Base-by-base conservation (phyloP, 1,284 basidiomycete species). In the Trametes polyzona region DNA sequence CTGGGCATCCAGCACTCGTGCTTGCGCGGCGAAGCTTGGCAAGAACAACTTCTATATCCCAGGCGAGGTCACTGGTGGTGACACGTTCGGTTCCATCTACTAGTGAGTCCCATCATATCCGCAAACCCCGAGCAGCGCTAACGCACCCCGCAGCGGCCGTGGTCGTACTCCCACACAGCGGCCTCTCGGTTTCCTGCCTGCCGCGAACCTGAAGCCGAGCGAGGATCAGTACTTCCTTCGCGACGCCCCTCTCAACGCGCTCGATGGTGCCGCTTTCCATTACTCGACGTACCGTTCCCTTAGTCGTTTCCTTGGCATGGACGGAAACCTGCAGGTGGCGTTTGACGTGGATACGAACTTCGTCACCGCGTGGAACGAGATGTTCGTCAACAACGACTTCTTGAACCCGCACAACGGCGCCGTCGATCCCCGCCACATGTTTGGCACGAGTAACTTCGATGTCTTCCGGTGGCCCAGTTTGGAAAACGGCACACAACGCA, bases 51-150 rank as follows among this genome's bases (percentile, higher is more conserved):
- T 96, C 73, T 89, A 87, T 73, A 93, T 96, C 64, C 79, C 91
- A 0, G 94, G 94, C 42, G 94, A 96, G 78, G 90, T 96, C 57
- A 96, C 94, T n/a, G 93, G 93, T 78, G 94, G 93, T 63, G 89
- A 96, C 74, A 88, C 86, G 0, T 95, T 96, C 69, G 93, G 92
- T 21, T 78, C 93, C 1, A 76, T 96, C 12, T 96, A 96, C 73
- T 76, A 90, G 90, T 90, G 67, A 66, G 86, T 78, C 26, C n/a
- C 37, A 17, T 23, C 26, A 16, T 2, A 1, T 12, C 1, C 0
- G n/a, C 6, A 7, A 10, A 10, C 12, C 21, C 9, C 8, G 17
- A 36, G 26, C 39, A 17, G 47, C 47, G 10, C 41, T 50, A 14
- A 36, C 17, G 7, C 16, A 39, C n/a, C 10, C 10, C 59, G 3